phyloP scores from a whole-genome alignment of 1,284 basidiomycete species.

The Moesziomyces sp. region DNA sequence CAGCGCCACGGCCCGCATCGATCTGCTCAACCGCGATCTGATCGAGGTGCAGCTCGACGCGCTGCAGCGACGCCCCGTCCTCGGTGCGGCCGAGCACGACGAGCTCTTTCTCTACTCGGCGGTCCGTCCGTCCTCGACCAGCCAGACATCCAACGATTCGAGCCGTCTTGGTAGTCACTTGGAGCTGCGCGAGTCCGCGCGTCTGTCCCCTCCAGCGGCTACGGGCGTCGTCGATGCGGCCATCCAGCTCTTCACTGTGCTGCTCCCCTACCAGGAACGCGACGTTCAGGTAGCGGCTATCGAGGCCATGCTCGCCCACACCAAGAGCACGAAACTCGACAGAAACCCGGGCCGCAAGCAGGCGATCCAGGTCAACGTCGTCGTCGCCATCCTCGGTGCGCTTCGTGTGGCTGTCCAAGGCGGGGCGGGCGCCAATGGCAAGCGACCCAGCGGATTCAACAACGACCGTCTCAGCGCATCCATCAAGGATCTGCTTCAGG shows the following conservation, averaged over 20 bases:
- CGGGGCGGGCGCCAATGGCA: slow-evolving; percentile 38
- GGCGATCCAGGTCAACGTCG: slow-evolving; percentile 84
- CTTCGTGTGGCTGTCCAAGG: slow-evolving; percentile 70
- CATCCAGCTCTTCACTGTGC: slow-evolving; percentile 83
- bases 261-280: slow-evolving; percentile 81
- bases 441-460: slow-evolving; percentile 60
- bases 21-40: slow-evolving; percentile 79
- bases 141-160: slow-evolving; percentile 1
- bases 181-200: slow-evolving; percentile 70
- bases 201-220: slow-evolving; percentile 79
- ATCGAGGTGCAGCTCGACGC: slow-evolving; percentile 81
- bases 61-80: slow-evolving; percentile 81
- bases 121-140: slow-evolving; percentile 3
- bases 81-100: slow-evolving; percentile 88
- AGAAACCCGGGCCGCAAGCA: slow-evolving; percentile 88
- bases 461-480: slow-evolving; percentile 77
- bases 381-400: slow-evolving; percentile 81
- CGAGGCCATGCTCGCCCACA: slow-evolving; percentile 74
- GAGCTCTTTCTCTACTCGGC: slow-evolving; percentile 77
- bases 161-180: slow-evolving; percentile 18
- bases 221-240: slow-evolving; percentile 90
- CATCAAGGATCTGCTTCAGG: slow-evolving; percentile 83
- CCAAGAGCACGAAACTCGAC: slow-evolving; percentile 82
- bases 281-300: slow-evolving; percentile 77
- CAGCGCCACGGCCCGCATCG: slow-evolving; percentile 53